phyloP scores from a whole-genome alignment of 108 stramenopile genomes.

The Fistulifera pelliculosa region DNA sequence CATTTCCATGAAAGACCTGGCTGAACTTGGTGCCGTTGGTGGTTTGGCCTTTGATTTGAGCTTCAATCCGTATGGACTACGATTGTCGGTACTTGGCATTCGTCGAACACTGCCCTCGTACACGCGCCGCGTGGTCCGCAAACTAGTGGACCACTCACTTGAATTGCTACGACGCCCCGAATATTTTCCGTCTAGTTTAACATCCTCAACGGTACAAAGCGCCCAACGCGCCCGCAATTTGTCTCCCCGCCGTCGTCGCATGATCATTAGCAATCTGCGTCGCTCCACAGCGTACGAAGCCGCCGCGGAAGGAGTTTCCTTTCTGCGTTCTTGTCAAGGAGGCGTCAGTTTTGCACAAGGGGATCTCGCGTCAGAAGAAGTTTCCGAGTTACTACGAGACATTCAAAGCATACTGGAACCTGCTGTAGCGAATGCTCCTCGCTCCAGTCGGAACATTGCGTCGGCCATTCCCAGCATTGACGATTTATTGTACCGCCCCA shows the following conservation, averaged over 20 bases:
- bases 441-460: conserved; percentile 8
- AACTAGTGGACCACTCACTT: conserved; percentile 52
- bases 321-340: conserved; percentile 19
- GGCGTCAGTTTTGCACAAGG: conserved; percentile 54
- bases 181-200: conserved; percentile 25
- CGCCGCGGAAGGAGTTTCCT: conserved; percentile 23
- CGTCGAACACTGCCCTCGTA: conserved; percentile 65
- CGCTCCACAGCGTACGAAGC: conserved; percentile 32
- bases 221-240: conserved; percentile 19
- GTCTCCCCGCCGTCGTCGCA: conserved; percentile 23
- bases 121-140: conserved; percentile 51
- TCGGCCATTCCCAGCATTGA: conserved; percentile 32
- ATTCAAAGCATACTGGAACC: conserved; percentile 38
- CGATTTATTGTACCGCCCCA: conserved; percentile 47
- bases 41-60: conserved; percentile 70
- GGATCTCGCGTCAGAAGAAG: conserved; percentile 54
- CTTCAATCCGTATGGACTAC: conserved; percentile 60
- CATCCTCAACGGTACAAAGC: conserved; percentile 23
- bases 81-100: conserved; percentile 55
- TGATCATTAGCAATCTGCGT: conserved; percentile 17
- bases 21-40: conserved; percentile 63
- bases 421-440: conserved; percentile 10
- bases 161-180: conserved; percentile 38
- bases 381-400: conserved; percentile 27
- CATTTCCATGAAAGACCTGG: conserved; percentile 48